Conservation (phyloP, 2,329 filamentous ascomycete species). For the Aspergillus tamarii region DNA sequence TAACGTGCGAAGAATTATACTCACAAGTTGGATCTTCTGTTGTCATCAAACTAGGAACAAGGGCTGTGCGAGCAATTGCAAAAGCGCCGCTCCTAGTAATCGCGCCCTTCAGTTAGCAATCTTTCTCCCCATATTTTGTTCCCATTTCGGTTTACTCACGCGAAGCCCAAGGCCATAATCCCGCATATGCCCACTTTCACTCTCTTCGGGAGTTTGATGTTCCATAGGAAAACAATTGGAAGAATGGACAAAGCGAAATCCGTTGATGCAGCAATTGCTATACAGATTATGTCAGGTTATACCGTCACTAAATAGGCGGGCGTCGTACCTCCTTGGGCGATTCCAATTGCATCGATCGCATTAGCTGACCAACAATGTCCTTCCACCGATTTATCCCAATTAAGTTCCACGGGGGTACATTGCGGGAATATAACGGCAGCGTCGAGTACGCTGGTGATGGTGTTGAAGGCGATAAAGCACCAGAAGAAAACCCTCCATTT, state of each 20-base stretch:
- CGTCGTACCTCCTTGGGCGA: constrained; percentile 5
- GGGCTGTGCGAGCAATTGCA: constrained; percentile 6
- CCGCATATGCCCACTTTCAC: constrained; percentile 8
- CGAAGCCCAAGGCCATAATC: constrained; percentile 8
- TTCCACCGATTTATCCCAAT: constrained; percentile 5
- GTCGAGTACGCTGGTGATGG: constrained; percentile 17
- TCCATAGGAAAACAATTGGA: constrained; percentile 8
- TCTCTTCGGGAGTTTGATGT: constrained; percentile 8
- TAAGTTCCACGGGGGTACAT: constrained; percentile 9
- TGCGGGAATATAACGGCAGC: constrained; percentile 11
- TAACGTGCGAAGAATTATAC: not conserved
- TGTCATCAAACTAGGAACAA: constrained; percentile 3
- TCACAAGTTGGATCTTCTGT: constrained; percentile 8
- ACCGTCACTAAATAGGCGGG: not conserved
- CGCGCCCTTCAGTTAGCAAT: not conserved
- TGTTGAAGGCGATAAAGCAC: constrained; percentile 23
- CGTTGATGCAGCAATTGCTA: constrained; percentile 5
- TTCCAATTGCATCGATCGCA: constrained; percentile 6
- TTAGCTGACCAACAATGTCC: constrained; percentile 4
- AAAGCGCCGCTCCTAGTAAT: not conserved
- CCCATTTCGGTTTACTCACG: not conserved
- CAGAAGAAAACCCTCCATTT: constrained; percentile 19
- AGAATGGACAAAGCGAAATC: constrained; percentile 7
- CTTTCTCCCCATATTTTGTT: too few relatives aligned
- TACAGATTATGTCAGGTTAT: not conserved